Percentiles rank a stretch among this genome's conserved stretches.
phyloP scores from a whole-genome alignment of 495 filamentous ascomycete genomes.

The Tuber umbilicatum region DNA sequence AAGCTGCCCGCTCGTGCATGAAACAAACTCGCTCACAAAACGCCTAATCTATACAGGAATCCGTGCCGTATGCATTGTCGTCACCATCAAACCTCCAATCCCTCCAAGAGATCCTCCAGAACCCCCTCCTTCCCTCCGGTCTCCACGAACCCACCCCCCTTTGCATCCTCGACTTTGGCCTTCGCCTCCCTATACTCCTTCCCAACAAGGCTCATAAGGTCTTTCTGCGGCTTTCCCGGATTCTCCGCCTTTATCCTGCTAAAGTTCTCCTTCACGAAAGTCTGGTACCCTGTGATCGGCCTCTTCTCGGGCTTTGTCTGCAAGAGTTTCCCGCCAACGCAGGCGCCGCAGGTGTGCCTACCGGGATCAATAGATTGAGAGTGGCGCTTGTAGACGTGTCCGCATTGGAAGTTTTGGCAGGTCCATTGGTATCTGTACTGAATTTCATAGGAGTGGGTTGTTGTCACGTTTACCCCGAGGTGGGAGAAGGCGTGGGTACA shows the following conservation, averaged over 20 bases:
- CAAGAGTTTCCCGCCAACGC: conserved; percentile 54
- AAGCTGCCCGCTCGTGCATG: not conserved
- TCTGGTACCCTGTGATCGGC: conserved; percentile 54
- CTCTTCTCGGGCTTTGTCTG: conserved; percentile 65
- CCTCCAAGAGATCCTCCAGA: conserved; percentile 18
- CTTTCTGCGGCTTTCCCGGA: conserved; percentile 52
- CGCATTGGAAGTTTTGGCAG: conserved; percentile 58
- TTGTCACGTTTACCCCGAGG: conserved; percentile 66
- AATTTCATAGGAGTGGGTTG: conserved; percentile 80
- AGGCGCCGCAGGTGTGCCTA: conserved; percentile 62
- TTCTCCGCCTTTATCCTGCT: conserved; percentile 51
- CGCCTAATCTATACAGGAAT: not conserved
- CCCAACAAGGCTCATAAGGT: conserved; percentile 57
- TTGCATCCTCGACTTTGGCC: not conserved
- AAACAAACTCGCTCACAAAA: not conserved
- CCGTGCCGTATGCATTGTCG: not conserved
- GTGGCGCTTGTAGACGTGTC: conserved; percentile 65
- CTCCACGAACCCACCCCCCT: conserved; percentile 4
- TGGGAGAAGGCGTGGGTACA: conserved; percentile 48
- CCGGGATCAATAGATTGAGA: conserved; percentile 68
- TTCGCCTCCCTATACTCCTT: conserved; percentile 48
- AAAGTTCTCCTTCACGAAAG: conserved; percentile 63
- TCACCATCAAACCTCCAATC: conserved; percentile 21
- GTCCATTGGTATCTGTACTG: conserved; percentile 84
- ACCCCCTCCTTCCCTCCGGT: conserved; percentile 14